phyloP scores from a whole-genome alignment of 768 basidiomycete genomes.

The Chalciporus sphaerocephalus region DNA sequence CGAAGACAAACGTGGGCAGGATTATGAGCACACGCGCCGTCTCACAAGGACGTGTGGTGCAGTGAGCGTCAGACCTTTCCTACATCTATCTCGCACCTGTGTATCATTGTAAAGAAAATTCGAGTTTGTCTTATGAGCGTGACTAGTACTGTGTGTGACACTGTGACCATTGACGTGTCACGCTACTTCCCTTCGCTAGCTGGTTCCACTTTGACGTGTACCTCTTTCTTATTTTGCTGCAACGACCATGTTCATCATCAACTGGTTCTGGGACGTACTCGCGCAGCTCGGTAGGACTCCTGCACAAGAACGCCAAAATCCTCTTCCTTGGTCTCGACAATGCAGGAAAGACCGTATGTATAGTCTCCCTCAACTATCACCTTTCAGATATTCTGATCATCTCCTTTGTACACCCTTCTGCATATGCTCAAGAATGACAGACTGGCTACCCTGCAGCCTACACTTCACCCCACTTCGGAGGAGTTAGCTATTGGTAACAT shows the following conservation, averaged over 20 bases:
- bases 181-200: too few species aligned
- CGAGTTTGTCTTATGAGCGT: neutral
- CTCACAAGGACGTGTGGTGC: constrained; percentile 37
- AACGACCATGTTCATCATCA: constrained; percentile 70
- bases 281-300: constrained; percentile 92
- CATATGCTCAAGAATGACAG: constrained; percentile 99
- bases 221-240: constrained; percentile 19
- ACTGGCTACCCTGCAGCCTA: constrained; percentile 94
- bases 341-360: constrained; percentile 93
- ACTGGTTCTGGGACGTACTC: constrained; percentile 97
- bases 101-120: neutral
- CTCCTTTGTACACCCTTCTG: constrained; percentile 66
- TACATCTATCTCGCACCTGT: constrained; percentile 34
- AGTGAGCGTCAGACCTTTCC: constrained; percentile 65
- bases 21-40: constrained; percentile 56
- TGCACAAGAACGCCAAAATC: constrained; percentile 99
- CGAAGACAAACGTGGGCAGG: constrained; percentile 57
- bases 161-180: constrained; percentile 16
- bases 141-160: constrained; percentile 6
- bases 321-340: constrained; percentile 98
- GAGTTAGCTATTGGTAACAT: constrained; percentile 98
- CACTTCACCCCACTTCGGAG: constrained; percentile 97
- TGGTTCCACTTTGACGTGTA: constrained; percentile 18
- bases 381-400: constrained; percentile 3
- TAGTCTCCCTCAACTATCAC: neutral